Conservation (phyloP, 2,329 filamentous ascomycete species). For the Ceratocystiopsis brevicomis region DNA sequence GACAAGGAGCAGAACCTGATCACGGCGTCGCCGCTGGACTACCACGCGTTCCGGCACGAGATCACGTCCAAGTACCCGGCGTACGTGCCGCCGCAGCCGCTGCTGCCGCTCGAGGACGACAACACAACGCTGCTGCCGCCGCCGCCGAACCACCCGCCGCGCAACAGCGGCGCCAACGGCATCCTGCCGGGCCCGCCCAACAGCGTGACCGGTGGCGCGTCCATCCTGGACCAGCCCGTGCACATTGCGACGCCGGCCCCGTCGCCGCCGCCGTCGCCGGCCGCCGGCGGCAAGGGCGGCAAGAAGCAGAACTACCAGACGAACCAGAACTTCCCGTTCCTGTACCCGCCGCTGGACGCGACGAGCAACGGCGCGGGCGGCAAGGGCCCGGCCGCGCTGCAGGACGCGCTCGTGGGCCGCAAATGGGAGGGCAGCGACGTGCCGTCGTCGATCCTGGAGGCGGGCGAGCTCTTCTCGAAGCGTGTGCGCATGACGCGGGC, state of each 20-base stretch:
- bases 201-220: constrained; percentile 41
- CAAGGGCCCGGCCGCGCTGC: constrained; percentile 64
- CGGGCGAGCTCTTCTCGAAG: constrained; percentile 75
- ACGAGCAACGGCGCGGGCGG: constrained; percentile 80
- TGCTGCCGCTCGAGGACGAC: constrained; percentile 73
- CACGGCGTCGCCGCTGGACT: constrained; percentile 84
- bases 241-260: constrained; percentile 97
- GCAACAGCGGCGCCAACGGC: constrained; percentile 39
- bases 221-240: constrained; percentile 86
- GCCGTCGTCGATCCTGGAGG: constrained; percentile 84
- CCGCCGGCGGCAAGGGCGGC: constrained; percentile 70
- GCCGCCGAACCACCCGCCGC: constrained; percentile 53
- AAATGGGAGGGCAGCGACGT: constrained; percentile 91
- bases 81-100: constrained; percentile 71
- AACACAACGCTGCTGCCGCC: constrained; percentile 82
- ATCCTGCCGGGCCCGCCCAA: constrained; percentile 39
- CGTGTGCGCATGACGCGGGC: constrained; percentile 82
- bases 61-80: constrained; percentile 96
- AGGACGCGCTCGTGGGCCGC: constrained; percentile 61
- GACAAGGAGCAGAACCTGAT: constrained; percentile 58
- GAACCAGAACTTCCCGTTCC: constrained; percentile 94
- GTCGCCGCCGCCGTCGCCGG: constrained; percentile 81
- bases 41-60: constrained; percentile 89
- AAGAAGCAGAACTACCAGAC: constrained; percentile 99
- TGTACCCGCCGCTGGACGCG: constrained; percentile 84